phyloP scores from a whole-genome alignment of 768 basidiomycete genomes.

The Pleurotus pulmonarius region DNA sequence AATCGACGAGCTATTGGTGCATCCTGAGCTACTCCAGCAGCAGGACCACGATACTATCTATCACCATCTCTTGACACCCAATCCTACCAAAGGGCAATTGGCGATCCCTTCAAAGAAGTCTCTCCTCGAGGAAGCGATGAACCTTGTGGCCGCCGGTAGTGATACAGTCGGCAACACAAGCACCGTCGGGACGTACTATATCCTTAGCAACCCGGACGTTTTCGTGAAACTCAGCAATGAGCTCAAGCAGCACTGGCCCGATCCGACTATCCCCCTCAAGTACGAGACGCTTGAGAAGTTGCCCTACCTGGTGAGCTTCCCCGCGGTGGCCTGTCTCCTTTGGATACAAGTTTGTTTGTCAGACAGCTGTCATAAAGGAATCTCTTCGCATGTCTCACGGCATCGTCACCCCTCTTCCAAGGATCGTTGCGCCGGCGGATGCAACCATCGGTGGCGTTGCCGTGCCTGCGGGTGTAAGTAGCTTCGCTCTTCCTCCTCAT shows the following conservation, averaged over 20 bases:
- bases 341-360: neutral
- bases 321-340: neutral
- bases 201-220: constrained; percentile 18
- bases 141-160: constrained; percentile 26
- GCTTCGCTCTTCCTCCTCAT: neutral
- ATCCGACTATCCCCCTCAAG: constrained; percentile 18
- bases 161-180: constrained; percentile 26
- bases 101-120: constrained; percentile 11
- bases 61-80: constrained; percentile 23
- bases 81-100: constrained; percentile 9
- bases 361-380: constrained; percentile 49
- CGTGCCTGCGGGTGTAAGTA: constrained; percentile 36
- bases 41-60: constrained; percentile 33
- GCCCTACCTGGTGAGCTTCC: constrained; percentile 29
- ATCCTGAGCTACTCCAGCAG: constrained; percentile 20
- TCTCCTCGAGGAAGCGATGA: constrained; percentile 19
- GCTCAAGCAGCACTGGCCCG: constrained; percentile 29
- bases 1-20: constrained; percentile 21
- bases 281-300: constrained; percentile 30
- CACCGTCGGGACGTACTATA: constrained; percentile 20
- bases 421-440: constrained; percentile 34
- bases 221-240: constrained; percentile 20
- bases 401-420: constrained; percentile 36
- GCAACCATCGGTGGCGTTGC: constrained; percentile 28
- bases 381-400: constrained; percentile 40